Evolutionary conservation across 257 asterid species (phyloP).

Genomic region (Ophiorrhiza pumila): DNA sequence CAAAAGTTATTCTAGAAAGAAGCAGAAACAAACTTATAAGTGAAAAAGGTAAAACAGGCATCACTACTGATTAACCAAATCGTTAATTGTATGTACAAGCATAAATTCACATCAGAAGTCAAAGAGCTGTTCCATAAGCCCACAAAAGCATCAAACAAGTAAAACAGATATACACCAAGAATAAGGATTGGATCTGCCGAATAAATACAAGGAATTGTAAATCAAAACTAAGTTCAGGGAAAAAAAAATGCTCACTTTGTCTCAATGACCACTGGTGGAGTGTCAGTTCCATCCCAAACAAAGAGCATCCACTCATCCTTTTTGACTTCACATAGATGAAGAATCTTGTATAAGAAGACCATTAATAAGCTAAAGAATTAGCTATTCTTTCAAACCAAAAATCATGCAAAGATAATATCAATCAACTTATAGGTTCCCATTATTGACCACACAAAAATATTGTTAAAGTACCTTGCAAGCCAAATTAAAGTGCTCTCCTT

Average conservation of each 20-base stretch:
- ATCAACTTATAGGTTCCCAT: not conserved
- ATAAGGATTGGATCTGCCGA: not conserved
- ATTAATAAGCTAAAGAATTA: constrained; percentile 10
- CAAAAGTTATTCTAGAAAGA: not conserved
- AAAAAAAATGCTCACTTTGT: constrained; percentile 46
- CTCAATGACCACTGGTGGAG: constrained; percentile 54
- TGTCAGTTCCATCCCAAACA: constrained; percentile 91
- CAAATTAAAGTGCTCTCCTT: constrained; percentile 47
- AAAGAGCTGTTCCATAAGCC: not conserved
- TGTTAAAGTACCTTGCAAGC: constrained; percentile 63
- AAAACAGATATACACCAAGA: no score
- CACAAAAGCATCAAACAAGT: not conserved
- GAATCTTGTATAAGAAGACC: constrained; percentile 44
- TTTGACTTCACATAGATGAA: constrained; percentile 48
- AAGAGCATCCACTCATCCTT: constrained; percentile 60
- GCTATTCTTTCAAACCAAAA: not conserved
- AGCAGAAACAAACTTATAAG: not conserved
- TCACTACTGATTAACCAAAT: not conserved
- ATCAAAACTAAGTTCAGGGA: not conserved
- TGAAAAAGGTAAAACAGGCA: not conserved
- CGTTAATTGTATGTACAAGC: not conserved
- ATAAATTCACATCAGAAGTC: not conserved
- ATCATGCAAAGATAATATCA: not conserved
- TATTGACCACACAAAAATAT: not conserved
- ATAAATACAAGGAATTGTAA: not conserved